These are phyloP conservation scores for Teratosphaeria destructans DNA, from an alignment of 2,329 filamentous ascomycete genomes.

Conservation along the genomic window DNA sequence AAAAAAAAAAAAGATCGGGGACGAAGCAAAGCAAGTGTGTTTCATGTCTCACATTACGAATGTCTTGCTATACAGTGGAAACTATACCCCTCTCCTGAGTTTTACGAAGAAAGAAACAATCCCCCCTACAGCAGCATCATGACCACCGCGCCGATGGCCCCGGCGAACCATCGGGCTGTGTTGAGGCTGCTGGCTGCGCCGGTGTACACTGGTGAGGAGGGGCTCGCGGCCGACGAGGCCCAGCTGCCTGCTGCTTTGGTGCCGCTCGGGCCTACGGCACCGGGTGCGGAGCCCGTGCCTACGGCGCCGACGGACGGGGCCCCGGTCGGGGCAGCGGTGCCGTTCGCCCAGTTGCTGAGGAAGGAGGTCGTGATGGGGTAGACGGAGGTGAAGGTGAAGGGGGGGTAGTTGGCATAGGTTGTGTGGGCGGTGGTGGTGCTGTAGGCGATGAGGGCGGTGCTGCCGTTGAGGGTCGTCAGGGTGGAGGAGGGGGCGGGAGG, in stretches of 20 bases:
- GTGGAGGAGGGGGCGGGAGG: constrained; percentile 1
- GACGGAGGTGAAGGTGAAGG: constrained; percentile 1
- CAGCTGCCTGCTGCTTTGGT: not conserved
- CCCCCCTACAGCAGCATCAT: not conserved
- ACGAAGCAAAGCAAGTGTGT: not conserved
- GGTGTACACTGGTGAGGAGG: not conserved
- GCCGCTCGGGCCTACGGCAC: not conserved
- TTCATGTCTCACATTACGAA: not conserved
- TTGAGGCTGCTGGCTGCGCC: not conserved
- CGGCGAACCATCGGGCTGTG: not conserved
- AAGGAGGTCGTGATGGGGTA: constrained; percentile 1
- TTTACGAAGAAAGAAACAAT: not conserved
- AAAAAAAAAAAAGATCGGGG: too few relatives aligned
- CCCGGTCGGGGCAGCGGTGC: not conserved
- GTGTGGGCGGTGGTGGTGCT: constrained; percentile 2
- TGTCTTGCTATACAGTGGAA: not conserved
- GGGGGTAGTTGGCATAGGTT: constrained; percentile 4
- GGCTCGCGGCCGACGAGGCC: not conserved
- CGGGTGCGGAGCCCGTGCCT: not conserved
- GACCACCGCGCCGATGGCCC: not conserved
- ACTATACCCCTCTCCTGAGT: not conserved
- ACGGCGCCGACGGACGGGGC: not conserved
- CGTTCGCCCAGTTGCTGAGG: not conserved
- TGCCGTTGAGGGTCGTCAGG: constrained; percentile 4
- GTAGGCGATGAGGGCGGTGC: constrained; percentile 4